Evolutionary conservation across 495 filamentous ascomycete species (phyloP).

Genomic region (Choiromyces venosus): DNA sequence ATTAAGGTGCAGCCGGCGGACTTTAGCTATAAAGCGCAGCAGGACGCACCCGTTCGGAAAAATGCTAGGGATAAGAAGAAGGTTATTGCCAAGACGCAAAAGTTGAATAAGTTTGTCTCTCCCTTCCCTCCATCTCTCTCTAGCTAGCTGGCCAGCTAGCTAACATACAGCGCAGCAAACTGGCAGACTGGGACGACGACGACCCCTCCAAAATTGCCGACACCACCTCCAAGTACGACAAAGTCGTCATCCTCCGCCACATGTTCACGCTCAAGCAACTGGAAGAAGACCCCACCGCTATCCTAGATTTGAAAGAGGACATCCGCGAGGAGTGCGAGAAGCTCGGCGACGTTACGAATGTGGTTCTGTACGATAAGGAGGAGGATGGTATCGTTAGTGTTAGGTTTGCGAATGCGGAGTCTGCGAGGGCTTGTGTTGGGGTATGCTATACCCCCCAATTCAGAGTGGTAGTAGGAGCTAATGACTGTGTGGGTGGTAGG

Average conservation of each 20-base stretch:
- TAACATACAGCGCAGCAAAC: slow-evolving; percentile 54
- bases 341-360: slow-evolving; percentile 81
- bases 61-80: slow-evolving; percentile 69
- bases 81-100: slow-evolving; percentile 82
- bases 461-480: slow-evolving; percentile 6
- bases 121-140: background rate
- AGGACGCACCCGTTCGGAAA: slow-evolving; percentile 54
- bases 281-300: slow-evolving; percentile 70
- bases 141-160: slow-evolving; percentile 1
- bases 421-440: slow-evolving; percentile 67
- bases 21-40: slow-evolving; percentile 69
- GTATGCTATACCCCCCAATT: slow-evolving; percentile 39
- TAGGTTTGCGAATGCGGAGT: slow-evolving; percentile 61
- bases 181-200: slow-evolving; percentile 90
- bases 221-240: slow-evolving; percentile 61
- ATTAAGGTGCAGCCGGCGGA: slow-evolving; percentile 85
- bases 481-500: slow-evolving; percentile 41
- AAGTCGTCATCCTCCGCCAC: slow-evolving; percentile 80
- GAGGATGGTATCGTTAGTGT: slow-evolving; percentile 82
- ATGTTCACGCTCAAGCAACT: slow-evolving; percentile 91
- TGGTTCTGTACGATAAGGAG: slow-evolving; percentile 83
- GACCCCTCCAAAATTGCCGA: slow-evolving; percentile 57
- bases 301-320: slow-evolving; percentile 90
- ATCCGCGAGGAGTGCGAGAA: slow-evolving; percentile 85
- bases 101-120: slow-evolving; percentile 57